Base-by-base conservation (phyloP, 805 yeast genomes). In the Candida awuae region DNA sequence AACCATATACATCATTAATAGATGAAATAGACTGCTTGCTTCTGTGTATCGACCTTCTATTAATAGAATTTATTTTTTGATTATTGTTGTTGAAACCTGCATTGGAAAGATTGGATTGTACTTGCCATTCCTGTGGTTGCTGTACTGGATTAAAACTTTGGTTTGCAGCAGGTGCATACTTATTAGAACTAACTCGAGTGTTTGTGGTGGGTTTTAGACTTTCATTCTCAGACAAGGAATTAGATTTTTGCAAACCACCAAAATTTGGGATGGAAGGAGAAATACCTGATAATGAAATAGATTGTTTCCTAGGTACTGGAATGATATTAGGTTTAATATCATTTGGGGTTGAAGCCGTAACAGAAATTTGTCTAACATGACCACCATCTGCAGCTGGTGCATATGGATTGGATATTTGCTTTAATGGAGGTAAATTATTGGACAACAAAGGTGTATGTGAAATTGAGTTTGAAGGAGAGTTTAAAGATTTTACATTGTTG, bases 351-450 rank as follows among this genome's bases (percentile, higher is more conserved):
- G 51, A 39, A 6, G 52, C 32, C 1, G 38, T 36, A 1, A 49
- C 37, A 2, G 61, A 56, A 1, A 45, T 17, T 2, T 52, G 51
- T 39, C 58, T 48, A 4, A 54, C 51, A 43, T 54, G 63, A 2
- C 61, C 62, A 5, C 60, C 61, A 9, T 35, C 52, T 21, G 50
- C 53, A 2, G 55, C 47, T 13, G 63, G 63, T 18, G 61, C 62
- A 48, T 56, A 56, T 6, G 61, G 61, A 32, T 58, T 57, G 9
- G 52, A 37, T 4, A 52, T 16, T 30, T 42, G 47, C 29, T 23
- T 42, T 15, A 32, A 3, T n/a, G 29, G 28, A 8, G 37, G 42
- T 8, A 25, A 4, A 10, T 25, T 13, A 4, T 25, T 6, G 4
- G 10, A 5, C 4, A 12, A 13, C 13, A 10, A 5, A 25, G 28